Percentiles rank a stretch among this genome's conserved stretches.
These are phyloP conservation scores for Erythrophleum ivorense DNA, from an alignment of 331 rosid species.

Conservation along the genomic window DNA sequence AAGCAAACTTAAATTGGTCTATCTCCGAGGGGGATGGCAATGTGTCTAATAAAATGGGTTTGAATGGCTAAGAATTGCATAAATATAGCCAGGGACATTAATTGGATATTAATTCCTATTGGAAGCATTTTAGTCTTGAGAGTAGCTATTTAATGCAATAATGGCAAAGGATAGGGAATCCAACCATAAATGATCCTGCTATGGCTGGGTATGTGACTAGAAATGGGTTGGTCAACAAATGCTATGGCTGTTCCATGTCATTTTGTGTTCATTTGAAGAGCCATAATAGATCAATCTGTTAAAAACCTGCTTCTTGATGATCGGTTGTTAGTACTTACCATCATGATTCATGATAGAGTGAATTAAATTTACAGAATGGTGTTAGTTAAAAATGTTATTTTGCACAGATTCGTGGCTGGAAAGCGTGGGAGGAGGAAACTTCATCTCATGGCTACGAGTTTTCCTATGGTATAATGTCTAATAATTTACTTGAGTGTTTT, in stretches of 20 bases:
- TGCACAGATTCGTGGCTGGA: conserved; percentile 91
- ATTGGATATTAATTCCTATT: too few relatives aligned
- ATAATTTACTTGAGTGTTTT: conserved; percentile 24
- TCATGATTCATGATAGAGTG: conserved; percentile 8
- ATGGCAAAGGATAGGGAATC: conserved; percentile 5
- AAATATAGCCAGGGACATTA: neutral
- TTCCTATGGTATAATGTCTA: conserved; percentile 62
- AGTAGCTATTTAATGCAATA: neutral
- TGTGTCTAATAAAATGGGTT: neutral
- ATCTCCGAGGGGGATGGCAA: neutral
- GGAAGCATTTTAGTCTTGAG: neutral
- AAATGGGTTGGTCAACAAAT: neutral
- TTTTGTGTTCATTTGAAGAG: conserved; percentile 1
- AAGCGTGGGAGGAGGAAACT: conserved; percentile 92
- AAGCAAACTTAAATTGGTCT: neutral
- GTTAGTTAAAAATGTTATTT: neutral
- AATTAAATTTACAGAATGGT: neutral
- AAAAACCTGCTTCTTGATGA: neutral
- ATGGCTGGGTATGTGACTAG: neutral
- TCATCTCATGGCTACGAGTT: conserved; percentile 76
- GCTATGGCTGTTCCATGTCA: neutral
- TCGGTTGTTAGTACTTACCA: neutral
- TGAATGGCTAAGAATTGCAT: neutral
- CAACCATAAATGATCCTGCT: conserved; percentile 1
- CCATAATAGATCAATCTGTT: neutral